Evolutionary conservation across 2,329 filamentous ascomycete genomes (phyloP).

Genomic region (Lachnellula hyalina): DNA sequence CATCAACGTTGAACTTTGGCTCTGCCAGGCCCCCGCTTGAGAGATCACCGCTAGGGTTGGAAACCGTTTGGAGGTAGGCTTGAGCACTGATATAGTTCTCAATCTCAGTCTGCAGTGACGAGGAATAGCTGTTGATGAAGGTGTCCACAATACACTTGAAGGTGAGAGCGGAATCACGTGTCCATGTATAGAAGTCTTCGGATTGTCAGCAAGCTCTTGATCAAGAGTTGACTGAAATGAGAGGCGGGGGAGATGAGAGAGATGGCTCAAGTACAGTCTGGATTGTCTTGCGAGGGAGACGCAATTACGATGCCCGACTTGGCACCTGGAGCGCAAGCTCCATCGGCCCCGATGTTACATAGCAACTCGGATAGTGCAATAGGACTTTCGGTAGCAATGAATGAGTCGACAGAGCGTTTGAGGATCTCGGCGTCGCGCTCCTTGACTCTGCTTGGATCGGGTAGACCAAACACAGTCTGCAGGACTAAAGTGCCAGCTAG

Average conservation of each 20-base stretch:
- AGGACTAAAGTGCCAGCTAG: conserved; percentile 47
- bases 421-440: conserved; percentile 34
- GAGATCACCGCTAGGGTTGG: conserved; percentile 48
- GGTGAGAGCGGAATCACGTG: conserved; percentile 65
- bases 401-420: conserved; percentile 47
- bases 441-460: conserved; percentile 31
- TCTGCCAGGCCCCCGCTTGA: conserved; percentile 56
- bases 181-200: conserved; percentile 74
- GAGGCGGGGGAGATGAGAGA: background rate
- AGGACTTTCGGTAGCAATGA: conserved; percentile 46
- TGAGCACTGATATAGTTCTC: conserved; percentile 65
- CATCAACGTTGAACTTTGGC: conserved; percentile 65
- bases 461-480: conserved; percentile 46
- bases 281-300: conserved; percentile 47
- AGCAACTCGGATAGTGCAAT: conserved; percentile 48
- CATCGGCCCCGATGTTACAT: conserved; percentile 54
- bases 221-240: background rate
- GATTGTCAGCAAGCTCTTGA: conserved; percentile 1
- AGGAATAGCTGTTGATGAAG: conserved; percentile 50
- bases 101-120: conserved; percentile 45
- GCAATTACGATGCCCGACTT: conserved; percentile 50
- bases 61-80: conserved; percentile 49
- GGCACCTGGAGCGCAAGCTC: conserved; percentile 45
- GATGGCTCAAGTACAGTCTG: conserved; percentile 44
- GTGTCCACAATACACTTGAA: conserved; percentile 65